phyloP scores from a whole-genome alignment of 805 yeast species.

The Saturnispora sanitii region DNA sequence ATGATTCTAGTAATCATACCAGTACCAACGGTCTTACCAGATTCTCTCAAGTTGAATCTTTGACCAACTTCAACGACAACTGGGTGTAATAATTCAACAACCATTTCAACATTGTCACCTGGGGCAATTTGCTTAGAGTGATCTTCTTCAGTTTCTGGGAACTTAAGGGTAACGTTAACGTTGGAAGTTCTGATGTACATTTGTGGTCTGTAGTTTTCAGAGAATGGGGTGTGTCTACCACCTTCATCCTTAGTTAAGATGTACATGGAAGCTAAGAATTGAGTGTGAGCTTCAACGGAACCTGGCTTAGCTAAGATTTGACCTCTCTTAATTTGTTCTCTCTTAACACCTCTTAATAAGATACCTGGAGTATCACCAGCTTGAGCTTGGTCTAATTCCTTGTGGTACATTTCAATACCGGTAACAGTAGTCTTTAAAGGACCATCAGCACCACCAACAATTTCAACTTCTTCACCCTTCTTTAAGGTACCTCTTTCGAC shows the following conservation, averaged over 20 bases:
- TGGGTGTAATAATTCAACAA: conserved; percentile 78
- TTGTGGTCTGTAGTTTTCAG: conserved; percentile 97
- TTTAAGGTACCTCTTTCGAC: conserved; percentile 96
- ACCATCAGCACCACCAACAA: conserved; percentile 82
- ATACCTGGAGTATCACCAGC: conserved; percentile 99
- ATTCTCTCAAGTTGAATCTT: conserved; percentile 99
- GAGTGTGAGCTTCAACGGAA: conserved; percentile 84
- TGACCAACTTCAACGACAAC: conserved; percentile 93
- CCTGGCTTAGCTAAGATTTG: conserved; percentile 95
- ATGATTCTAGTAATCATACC: conserved; percentile 81
- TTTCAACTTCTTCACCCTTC: conserved; percentile 98
- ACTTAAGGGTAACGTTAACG: conserved; percentile 80
- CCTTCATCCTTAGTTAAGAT: conserved; percentile 95
- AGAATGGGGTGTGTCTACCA: conserved; percentile 98
- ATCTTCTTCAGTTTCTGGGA: conserved; percentile 76
- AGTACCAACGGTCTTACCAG: conserved; percentile 98
- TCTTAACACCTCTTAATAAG: conserved; percentile 93
- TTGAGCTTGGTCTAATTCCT: conserved; percentile 93
- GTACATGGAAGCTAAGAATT: conserved; percentile 88
- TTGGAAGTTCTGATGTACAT: conserved; percentile 93
- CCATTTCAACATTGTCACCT: conserved; percentile 98
- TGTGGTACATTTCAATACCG: conserved; percentile 99
- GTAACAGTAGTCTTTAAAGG: conserved; percentile 92
- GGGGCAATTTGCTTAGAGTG: conserved; percentile 89
- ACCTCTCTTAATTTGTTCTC: conserved; percentile 95